phyloP scores from a whole-genome alignment of 2,329 filamentous ascomycete genomes.

The Pseudogymnoascus sp. region DNA sequence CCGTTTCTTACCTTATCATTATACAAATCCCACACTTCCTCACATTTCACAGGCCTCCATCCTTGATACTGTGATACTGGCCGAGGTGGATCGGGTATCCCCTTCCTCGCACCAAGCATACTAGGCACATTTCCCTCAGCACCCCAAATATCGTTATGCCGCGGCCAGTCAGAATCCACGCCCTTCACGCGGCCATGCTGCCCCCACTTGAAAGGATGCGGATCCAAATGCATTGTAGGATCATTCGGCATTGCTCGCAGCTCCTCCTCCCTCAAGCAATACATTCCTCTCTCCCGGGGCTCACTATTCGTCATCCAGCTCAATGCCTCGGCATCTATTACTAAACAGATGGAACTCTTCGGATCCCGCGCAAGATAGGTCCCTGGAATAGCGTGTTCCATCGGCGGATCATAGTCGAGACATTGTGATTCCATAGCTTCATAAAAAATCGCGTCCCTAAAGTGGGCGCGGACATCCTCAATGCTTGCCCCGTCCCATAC shows the following conservation, averaged over 20 bases:
- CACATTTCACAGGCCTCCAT: neutral
- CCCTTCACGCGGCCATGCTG: neutral
- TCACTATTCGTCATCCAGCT: neutral
- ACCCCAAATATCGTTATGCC: neutral
- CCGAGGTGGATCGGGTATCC: neutral
- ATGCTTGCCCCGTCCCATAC: neutral
- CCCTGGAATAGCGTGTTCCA: neutral
- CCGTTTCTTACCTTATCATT: neutral
- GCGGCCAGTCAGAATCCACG: neutral
- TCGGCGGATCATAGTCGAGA: neutral
- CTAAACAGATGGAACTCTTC: neutral
- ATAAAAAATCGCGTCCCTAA: neutral
- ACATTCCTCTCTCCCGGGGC: neutral
- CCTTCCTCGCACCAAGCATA: neutral
- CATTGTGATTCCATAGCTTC: neutral
- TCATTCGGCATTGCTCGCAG: neutral
- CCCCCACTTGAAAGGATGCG: neutral
- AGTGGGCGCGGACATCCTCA: neutral
- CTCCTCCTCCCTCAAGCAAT: neutral
- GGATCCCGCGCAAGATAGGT: neutral
- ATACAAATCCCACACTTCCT: neutral
- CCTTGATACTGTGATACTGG: neutral
- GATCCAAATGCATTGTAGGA: neutral
- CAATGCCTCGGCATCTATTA: neutral
- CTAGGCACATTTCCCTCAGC: neutral